phyloP scores from a whole-genome alignment of 2,329 filamentous ascomycete species.

The Venturia effusa region DNA sequence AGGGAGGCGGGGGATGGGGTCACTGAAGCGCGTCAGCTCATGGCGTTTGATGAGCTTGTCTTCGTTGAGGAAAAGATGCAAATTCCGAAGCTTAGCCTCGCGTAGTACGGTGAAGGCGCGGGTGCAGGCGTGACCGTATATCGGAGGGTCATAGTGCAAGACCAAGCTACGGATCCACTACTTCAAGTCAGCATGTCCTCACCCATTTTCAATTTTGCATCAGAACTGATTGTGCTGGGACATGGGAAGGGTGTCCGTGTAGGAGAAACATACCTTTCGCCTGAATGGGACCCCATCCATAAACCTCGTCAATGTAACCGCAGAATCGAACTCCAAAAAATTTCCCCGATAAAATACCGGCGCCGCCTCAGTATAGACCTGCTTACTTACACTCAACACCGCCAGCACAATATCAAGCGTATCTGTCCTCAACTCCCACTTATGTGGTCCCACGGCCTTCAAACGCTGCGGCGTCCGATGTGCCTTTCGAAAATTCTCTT shows the following conservation, averaged over 20 bases:
- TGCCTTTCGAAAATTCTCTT: not conserved
- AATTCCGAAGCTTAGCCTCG: not conserved
- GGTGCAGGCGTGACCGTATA: not conserved
- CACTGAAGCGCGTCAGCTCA: not conserved
- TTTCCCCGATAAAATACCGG: slow-evolving; percentile 4
- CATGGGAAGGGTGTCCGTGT: not conserved
- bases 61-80: slow-evolving; percentile 4
- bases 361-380: not conserved
- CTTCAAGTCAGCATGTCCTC: not conserved
- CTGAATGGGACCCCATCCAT: not conserved
- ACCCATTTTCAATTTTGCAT: not conserved
- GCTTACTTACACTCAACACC: not conserved
- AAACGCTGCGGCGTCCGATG: not conserved
- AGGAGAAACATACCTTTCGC: not conserved
- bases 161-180: slow-evolving; percentile 2
- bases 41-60: not conserved
- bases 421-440: not conserved
- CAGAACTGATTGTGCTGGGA: not conserved
- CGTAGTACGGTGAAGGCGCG: not conserved
- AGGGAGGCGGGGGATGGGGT: not conserved
- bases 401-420: not conserved
- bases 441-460: not conserved
- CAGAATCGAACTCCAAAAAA: slow-evolving; percentile 6
- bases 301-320: not conserved
- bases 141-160: not conserved